Percentiles rank a stretch among this genome's conserved stretches.
These are phyloP conservation scores for Fusarium virguliforme DNA, from an alignment of 2,329 filamentous ascomycete genomes.

Conservation along the genomic window DNA sequence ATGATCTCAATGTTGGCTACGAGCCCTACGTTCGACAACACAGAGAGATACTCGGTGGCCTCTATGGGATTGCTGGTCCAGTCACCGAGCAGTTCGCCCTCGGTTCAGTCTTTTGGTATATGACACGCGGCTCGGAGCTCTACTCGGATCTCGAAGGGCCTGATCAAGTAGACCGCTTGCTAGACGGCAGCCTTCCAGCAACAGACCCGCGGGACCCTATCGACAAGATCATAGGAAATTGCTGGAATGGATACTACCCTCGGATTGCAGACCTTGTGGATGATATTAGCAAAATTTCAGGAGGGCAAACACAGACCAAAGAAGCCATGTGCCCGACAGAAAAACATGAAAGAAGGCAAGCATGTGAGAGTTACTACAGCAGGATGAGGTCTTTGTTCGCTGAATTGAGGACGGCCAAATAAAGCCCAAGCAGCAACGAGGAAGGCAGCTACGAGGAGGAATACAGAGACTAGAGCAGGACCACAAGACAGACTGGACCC, in stretches of 20 bases:
- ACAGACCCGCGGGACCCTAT: constrained; percentile 27
- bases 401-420: too few relatives aligned
- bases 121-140: constrained; percentile 33
- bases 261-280: constrained; percentile 28
- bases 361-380: background rate
- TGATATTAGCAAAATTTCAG: constrained; percentile 23
- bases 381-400: background rate
- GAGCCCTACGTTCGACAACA: constrained; percentile 43
- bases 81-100: constrained; percentile 43
- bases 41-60: constrained; percentile 20
- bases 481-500: too few relatives aligned
- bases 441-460: too few relatives aligned
- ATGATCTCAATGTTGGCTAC: constrained; percentile 37
- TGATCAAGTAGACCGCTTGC: constrained; percentile 30
- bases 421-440: too few relatives aligned
- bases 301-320: background rate
- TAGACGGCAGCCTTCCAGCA: constrained; percentile 28
- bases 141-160: constrained; percentile 30
- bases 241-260: constrained; percentile 34
- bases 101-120: constrained; percentile 44
- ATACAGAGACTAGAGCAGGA: too few relatives aligned
- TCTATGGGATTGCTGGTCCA: constrained; percentile 31
- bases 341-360: background rate
- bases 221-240: constrained; percentile 40
- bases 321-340: background rate